Evolutionary conservation across 345 rosid genomes (phyloP), one percentile per base, ranked within the genome.

Genomic region (Kandelia obovata): DNA sequence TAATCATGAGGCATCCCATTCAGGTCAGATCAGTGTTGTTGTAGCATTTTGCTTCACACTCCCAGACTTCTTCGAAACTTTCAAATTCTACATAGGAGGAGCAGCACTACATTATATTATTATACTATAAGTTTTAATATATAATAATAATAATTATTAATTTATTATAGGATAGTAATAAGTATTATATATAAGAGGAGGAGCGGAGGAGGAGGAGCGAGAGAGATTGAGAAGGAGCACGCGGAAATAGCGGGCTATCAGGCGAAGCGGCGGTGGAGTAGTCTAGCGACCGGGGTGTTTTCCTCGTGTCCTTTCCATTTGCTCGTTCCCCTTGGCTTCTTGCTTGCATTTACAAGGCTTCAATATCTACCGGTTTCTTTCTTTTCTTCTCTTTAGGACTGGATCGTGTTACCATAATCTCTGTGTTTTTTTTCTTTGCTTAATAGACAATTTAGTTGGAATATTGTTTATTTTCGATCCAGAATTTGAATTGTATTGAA

Each of bases 281-380:
- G 83, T 60, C 81, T 89, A 57, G 96, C 82, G 21, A 70, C 85
- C 39, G 95, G 92, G 25, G 96, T 91, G 4, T 88, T 62, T 84
- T 87, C 62, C 97, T 94, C 39, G 93, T 94, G 49, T 94, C 37
- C 90, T 94, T 61, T 94, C 98, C 28, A 91, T n/a, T n/a, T 91
- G 97, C 89, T 94, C 61, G 96, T 91, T 75, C 98, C 96, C 68
- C 95, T 94, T 30, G 95, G 85, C 59, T 89, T 94, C 74, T 80
- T 94, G 71, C 94, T 91, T 21, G 96, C 74, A 83, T 90, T 77
- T 83, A 86, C 85, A 88, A 86, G 87, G 98, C 66, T 88, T 94
- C 68, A 91, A 89, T 81, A n/a, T 77, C 95, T 69, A 52, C 88
- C 28, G 72, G 70, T 73, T 65, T 32, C 46, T 16, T 19, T 8